Evolutionary conservation across 257 asterid species (phyloP).

Genomic region (Capsicum chinense): DNA sequence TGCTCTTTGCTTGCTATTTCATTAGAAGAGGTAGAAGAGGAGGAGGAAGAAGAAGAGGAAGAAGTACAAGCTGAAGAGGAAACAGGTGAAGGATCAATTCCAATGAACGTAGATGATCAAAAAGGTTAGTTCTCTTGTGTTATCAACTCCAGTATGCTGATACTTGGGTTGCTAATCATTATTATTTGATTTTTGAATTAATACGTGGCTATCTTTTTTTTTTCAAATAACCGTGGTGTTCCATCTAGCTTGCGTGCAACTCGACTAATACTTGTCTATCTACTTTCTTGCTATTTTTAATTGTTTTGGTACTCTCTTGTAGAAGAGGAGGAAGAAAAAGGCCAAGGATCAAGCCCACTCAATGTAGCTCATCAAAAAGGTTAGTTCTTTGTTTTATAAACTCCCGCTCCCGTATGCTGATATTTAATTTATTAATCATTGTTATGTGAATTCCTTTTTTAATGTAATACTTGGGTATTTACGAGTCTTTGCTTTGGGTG

Average conservation of each 20-base stretch:
- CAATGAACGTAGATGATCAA: neutral
- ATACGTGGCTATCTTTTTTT: neutral
- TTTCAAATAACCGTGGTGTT: too few relatives aligned
- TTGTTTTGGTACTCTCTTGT: neutral
- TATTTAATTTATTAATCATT: neutral
- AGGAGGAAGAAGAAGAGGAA: neutral
- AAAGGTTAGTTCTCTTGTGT: slow-evolving; percentile 27
- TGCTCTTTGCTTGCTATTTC: too few relatives aligned
- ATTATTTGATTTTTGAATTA: neutral
- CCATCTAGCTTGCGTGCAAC: too few relatives aligned
- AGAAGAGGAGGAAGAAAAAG: neutral
- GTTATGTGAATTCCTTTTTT: neutral
- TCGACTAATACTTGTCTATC: neutral
- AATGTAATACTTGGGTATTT: slow-evolving; percentile 6
- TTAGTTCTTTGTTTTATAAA: neutral
- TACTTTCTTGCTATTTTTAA: neutral
- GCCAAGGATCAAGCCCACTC: slow-evolving; percentile 5
- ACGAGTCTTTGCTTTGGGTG: too few relatives aligned
- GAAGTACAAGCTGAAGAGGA: neutral
- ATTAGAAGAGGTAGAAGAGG: too few relatives aligned
- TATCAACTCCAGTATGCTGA: neutral
- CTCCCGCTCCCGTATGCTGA: neutral
- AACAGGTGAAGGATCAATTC: slow-evolving; percentile 13
- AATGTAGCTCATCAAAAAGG: neutral
- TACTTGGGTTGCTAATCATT: slow-evolving; percentile 8